Percentiles rank a stretch among this genome's conserved stretches.
Conservation (phyloP, 1,139 yeast species). For the Debaryomycetaceae sp. region DNA sequence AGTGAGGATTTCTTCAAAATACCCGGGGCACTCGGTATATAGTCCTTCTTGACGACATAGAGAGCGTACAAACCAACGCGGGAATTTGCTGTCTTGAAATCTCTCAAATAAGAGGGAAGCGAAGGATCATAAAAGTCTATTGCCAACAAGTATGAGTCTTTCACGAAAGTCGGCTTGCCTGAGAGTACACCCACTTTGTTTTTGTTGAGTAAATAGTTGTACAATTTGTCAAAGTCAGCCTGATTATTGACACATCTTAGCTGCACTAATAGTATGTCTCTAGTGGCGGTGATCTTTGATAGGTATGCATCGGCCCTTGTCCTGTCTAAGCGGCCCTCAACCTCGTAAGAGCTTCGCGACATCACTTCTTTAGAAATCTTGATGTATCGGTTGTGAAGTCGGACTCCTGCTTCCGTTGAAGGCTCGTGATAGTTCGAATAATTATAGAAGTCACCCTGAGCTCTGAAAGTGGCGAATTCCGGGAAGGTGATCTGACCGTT, state of each 20-base stretch:
- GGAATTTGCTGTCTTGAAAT: slow-evolving; percentile 13
- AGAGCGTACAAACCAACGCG: slow-evolving; percentile 40
- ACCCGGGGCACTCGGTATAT: slow-evolving; percentile 19
- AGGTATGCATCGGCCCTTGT: slow-evolving; percentile 57
- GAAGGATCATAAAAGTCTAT: slow-evolving; percentile 26
- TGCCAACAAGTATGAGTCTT: slow-evolving; percentile 64
- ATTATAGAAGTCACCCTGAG: slow-evolving; percentile 41
- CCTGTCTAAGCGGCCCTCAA: slow-evolving; percentile 64
- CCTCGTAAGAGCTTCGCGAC: slow-evolving; percentile 31
- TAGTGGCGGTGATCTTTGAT: slow-evolving; percentile 40
- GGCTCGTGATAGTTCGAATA: slow-evolving; percentile 27
- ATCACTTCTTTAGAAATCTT: slow-evolving; percentile 31
- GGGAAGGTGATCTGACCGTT: slow-evolving; percentile 54
- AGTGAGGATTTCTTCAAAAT: slow-evolving; percentile 16
- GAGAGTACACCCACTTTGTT: slow-evolving; percentile 63
- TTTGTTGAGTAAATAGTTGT: slow-evolving; percentile 47
- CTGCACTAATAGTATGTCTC: slow-evolving; percentile 51
- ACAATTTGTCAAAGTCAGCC: slow-evolving; percentile 43
- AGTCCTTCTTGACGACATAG: slow-evolving; percentile 46
- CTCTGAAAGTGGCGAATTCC: slow-evolving; percentile 49
- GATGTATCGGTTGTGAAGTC: slow-evolving; percentile 22
- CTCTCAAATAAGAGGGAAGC: slow-evolving; percentile 26
- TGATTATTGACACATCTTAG: slow-evolving; percentile 23
- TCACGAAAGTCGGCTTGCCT: slow-evolving; percentile 47
- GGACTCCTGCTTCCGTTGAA: slow-evolving; percentile 19